Evolutionary conservation across 495 filamentous ascomycete species (phyloP).

Genomic region (Peziza echinospora): DNA sequence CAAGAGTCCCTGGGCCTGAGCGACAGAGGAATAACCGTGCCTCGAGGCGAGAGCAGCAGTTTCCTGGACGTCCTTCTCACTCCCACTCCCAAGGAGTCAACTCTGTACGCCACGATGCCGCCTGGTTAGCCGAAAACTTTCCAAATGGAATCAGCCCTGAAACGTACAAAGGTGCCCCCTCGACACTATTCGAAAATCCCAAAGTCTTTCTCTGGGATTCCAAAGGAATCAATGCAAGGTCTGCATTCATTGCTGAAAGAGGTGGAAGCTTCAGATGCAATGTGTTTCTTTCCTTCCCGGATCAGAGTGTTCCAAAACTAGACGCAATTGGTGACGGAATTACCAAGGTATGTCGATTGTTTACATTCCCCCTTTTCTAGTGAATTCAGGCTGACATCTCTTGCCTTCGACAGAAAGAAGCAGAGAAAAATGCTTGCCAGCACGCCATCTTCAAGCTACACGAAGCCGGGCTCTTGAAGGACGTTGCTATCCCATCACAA

Average conservation of each 20-base stretch:
- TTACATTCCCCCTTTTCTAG: background rate
- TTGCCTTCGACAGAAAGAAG: constrained; percentile 18
- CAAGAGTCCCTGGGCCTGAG: background rate
- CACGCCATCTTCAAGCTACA: constrained; percentile 21
- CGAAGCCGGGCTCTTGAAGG: constrained; percentile 16
- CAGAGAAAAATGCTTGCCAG: constrained; percentile 20
- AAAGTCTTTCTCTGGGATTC: constrained; percentile 15
- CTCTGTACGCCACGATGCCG: constrained; percentile 13
- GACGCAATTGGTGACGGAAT: constrained; percentile 19
- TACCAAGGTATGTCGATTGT: constrained; percentile 18
- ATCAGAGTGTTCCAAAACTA: constrained; percentile 6
- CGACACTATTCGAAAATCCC: constrained; percentile 15
- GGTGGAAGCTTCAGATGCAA: constrained; percentile 9
- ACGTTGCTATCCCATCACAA: constrained; percentile 11
- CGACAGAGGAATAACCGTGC: background rate
- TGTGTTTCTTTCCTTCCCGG: constrained; percentile 14
- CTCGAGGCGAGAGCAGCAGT: background rate
- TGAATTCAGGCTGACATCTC: too few relatives aligned
- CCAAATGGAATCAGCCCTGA: constrained; percentile 4
- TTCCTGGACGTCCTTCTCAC: background rate
- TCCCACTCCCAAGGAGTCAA: too few relatives aligned
- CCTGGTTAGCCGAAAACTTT: constrained; percentile 10
- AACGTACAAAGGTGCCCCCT: constrained; percentile 12
- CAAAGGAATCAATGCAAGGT: constrained; percentile 9
- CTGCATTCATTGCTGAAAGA: constrained; percentile 5